Percentiles rank a stretch among this genome's conserved stretches.
phyloP scores from a whole-genome alignment of 2,329 filamentous ascomycete genomes.

The Neoascochyta sp. region DNA sequence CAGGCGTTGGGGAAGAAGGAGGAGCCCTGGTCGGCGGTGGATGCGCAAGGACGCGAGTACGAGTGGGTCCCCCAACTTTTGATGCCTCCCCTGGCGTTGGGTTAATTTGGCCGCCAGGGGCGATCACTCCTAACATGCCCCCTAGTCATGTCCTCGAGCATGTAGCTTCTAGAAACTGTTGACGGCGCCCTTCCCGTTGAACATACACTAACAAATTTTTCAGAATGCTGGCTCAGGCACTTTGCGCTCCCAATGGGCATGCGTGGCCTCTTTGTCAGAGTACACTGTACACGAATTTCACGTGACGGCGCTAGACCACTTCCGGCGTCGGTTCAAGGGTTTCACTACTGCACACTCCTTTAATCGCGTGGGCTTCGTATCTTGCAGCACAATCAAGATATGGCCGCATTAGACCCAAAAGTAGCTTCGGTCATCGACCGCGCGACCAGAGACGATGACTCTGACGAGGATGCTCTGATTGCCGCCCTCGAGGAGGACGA shows the following conservation, averaged over 20 bases:
- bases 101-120: too few species aligned
- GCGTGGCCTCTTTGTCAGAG: too few species aligned
- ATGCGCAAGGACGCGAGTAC: constrained; percentile 29
- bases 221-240: too few species aligned
- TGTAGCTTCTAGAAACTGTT: too few species aligned
- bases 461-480: constrained; percentile 59
- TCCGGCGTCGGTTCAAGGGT: constrained; percentile 4
- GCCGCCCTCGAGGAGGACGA: constrained; percentile 57
- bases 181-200: too few species aligned
- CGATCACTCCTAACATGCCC: too few species aligned
- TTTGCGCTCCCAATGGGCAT: too few species aligned
- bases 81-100: constrained; percentile 24
- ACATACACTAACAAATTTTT: too few species aligned
- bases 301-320: constrained; percentile 9
- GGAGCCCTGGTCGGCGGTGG: constrained; percentile 13
- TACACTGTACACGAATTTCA: constrained; percentile 2
- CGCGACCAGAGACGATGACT: constrained; percentile 41
- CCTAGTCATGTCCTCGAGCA: too few species aligned
- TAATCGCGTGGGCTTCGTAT: constrained; percentile 16
- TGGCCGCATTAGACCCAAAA: constrained; percentile 49
- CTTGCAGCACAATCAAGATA: constrained; percentile 19
- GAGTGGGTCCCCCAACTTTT: constrained; percentile 17
- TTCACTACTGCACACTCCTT: constrained; percentile 12
- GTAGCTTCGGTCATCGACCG: constrained; percentile 51
- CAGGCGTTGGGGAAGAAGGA: constrained; percentile 14